These are phyloP conservation scores for Sequoia sempervirens DNA, from an alignment of 75 land plant genomes.

Conservation along the genomic window DNA sequence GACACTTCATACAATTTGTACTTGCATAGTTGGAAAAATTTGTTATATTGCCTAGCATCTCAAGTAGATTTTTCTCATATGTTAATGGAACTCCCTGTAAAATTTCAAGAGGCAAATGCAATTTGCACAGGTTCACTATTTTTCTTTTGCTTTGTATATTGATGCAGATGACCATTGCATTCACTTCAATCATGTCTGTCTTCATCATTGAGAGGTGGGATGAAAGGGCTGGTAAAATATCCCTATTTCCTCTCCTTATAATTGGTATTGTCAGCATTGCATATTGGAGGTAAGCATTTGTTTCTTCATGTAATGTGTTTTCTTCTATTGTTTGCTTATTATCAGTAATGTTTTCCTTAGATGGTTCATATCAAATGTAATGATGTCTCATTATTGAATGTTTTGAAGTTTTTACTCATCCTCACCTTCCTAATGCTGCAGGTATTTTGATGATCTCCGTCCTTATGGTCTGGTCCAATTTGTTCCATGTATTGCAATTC, in stretches of 20 bases:
- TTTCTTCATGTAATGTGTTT: background rate
- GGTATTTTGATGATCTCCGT: constrained; percentile 93
- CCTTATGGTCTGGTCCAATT: constrained; percentile 96
- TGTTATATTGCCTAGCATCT: background rate
- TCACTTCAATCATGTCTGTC: constrained; percentile 89
- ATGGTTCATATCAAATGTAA: background rate
- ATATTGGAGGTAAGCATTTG: constrained; percentile 76
- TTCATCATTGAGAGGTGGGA: constrained; percentile 96
- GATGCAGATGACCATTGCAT: constrained; percentile 89
- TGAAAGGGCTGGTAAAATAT: constrained; percentile 72
- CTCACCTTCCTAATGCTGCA: constrained; percentile 17
- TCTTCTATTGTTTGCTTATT: background rate
- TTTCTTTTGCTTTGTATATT: background rate
- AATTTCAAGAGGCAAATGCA: background rate
- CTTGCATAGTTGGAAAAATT: background rate
- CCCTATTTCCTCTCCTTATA: constrained; percentile 74
- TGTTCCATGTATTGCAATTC: constrained; percentile 89
- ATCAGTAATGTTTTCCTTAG: background rate
- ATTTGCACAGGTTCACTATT: background rate
- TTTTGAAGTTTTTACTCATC: background rate
- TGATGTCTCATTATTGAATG: background rate
- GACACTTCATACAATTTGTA: background rate
- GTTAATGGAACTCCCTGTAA: background rate
- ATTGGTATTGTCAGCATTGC: constrained; percentile 79
- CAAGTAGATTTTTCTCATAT: background rate